phyloP scores from a whole-genome alignment of 225 moss, liverwort and hornwort species.

The Thuidium tamariscinum region DNA sequence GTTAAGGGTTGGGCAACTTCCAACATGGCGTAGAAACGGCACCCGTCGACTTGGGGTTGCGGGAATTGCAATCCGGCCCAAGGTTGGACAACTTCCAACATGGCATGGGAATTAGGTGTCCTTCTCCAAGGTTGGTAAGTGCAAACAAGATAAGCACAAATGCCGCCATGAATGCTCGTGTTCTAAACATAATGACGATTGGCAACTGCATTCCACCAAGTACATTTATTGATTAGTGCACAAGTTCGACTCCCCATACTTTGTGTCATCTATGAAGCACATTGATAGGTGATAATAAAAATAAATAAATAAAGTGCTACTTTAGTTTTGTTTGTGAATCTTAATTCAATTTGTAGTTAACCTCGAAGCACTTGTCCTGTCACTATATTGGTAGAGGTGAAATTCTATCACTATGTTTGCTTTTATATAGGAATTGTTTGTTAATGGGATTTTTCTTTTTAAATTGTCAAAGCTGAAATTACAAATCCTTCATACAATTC shows the following conservation, averaged over 20 bases:
- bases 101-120: background rate
- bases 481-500: rapidly evolving
- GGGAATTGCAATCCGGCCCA: background rate
- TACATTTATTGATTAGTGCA: background rate
- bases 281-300: no score
- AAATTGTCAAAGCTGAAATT: no score
- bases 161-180: rapidly evolving
- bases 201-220: background rate
- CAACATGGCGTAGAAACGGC: background rate
- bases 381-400: background rate
- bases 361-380: rapidly evolving
- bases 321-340: no score
- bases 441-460: rapidly evolving
- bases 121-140: background rate
- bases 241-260: background rate
- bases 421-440: background rate
- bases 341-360: background rate
- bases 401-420: background rate
- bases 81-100: background rate
- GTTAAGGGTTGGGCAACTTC: background rate
- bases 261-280: background rate
- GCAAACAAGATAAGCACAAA: rapidly evolving
- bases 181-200: background rate
- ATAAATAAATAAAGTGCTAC: no score
- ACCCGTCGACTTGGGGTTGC: no score